Conservation (phyloP, 2,329 filamentous ascomycete species). For the Cladophialophora psammophila region DNA sequence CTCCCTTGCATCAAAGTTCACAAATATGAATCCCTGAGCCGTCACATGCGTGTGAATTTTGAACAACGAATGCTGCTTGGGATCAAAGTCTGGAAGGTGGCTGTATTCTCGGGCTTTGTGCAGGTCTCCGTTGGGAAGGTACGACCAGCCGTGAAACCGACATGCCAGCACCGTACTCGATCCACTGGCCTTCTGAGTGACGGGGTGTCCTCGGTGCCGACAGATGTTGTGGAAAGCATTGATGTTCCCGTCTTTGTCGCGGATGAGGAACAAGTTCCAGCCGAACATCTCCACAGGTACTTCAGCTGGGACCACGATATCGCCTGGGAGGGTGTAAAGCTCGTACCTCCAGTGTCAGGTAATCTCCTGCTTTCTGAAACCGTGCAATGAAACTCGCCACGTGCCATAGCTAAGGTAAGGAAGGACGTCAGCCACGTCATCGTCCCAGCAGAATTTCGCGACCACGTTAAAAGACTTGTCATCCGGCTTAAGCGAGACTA, state of each 20-base stretch:
- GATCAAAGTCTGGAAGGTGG: constrained; percentile 65
- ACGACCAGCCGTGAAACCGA: constrained; percentile 70
- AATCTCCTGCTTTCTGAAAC: constrained; percentile 36
- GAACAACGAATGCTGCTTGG: constrained; percentile 63
- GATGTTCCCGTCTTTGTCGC: constrained; percentile 60
- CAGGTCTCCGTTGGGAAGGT: constrained; percentile 63
- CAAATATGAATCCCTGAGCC: constrained; percentile 59
- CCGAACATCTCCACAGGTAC: constrained; percentile 47
- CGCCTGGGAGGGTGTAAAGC: neutral
- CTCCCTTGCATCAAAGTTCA: constrained; percentile 61
- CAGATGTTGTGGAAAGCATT: constrained; percentile 71
- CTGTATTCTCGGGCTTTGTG: constrained; percentile 67
- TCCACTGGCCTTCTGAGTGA: constrained; percentile 51
- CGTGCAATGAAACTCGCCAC: constrained; percentile 33
- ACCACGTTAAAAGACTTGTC: neutral
- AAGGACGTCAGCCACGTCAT: constrained; percentile 3
- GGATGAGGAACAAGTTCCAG: constrained; percentile 62
- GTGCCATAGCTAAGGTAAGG: constrained; percentile 33
- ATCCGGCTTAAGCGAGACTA: neutral
- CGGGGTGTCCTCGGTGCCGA: constrained; percentile 64
- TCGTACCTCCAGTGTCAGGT: constrained; percentile 34
- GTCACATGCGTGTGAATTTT: constrained; percentile 38
- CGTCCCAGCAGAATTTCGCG: neutral
- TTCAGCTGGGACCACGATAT: neutral
- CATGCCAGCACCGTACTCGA: constrained; percentile 60